Conservation (phyloP, 768 basidiomycete genomes). For the Cantharellus anzutake region DNA sequence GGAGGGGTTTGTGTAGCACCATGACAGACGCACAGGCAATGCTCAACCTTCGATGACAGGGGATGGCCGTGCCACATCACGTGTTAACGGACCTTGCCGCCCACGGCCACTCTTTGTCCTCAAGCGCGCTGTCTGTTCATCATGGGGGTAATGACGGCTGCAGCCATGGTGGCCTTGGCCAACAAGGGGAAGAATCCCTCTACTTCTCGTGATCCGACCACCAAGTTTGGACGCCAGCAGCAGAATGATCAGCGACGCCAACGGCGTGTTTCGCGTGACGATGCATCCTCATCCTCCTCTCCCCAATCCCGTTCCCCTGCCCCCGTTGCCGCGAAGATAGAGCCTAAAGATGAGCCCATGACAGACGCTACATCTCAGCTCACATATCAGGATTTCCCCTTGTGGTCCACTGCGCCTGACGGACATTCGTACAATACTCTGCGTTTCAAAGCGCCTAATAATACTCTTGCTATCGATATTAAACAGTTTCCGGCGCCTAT, state of each 20-base stretch:
- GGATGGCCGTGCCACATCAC: neutral
- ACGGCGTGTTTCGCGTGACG: too few relatives aligned
- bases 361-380: neutral
- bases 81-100: neutral
- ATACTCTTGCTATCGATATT: slow-evolving; percentile 29
- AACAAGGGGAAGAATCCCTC: neutral
- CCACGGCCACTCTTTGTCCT: neutral
- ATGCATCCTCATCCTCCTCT: neutral
- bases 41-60: neutral
- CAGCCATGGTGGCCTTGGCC: neutral
- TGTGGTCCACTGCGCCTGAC: neutral
- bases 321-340: neutral
- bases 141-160: neutral
- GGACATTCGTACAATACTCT: neutral
- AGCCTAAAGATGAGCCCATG: neutral
- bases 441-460: neutral
- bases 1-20: slow-evolving; percentile 7
- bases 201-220: neutral
- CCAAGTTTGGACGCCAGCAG: neutral
- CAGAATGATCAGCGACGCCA: neutral
- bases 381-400: neutral
- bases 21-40: neutral
- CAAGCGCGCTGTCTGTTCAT: neutral
- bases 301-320: neutral
- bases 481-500: slow-evolving; percentile 52